Percentiles rank a stretch among this genome's conserved stretches.
Evolutionary conservation across 2,329 filamentous ascomycete genomes (phyloP).

Genomic region (Xylaria polymorpha): DNA sequence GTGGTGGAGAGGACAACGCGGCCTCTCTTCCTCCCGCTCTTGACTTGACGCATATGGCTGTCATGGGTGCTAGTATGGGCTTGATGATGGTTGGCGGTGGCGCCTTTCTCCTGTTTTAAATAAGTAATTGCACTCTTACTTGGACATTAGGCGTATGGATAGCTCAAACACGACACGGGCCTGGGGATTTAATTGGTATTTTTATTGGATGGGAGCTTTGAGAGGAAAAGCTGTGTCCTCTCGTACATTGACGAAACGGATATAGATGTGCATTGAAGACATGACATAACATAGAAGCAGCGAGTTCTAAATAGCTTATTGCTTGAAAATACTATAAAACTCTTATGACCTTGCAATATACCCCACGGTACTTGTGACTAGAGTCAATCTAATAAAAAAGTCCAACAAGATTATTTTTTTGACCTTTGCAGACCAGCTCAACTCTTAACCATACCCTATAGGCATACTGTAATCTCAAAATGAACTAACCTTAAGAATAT

Average conservation of each 20-base stretch:
- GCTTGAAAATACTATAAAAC: not conserved
- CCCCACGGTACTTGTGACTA: not conserved
- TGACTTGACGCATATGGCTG: constrained; percentile 42
- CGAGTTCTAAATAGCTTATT: not conserved
- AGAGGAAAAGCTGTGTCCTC: not conserved
- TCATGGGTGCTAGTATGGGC: constrained; percentile 49
- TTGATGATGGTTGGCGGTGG: constrained; percentile 52
- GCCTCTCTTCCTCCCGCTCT: constrained; percentile 38
- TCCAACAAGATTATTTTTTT: no score
- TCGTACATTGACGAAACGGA: not conserved
- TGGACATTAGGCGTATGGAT: constrained; percentile 24
- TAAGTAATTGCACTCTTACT: constrained; percentile 15
- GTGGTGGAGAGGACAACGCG: constrained; percentile 29
- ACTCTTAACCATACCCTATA: no score
- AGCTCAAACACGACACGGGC: constrained; percentile 15
- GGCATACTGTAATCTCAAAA: no score
- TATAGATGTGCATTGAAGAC: not conserved
- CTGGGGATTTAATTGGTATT: not conserved
- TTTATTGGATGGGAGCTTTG: not conserved
- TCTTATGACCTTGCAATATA: not conserved
- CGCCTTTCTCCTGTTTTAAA: constrained; percentile 46
- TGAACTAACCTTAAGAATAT: no score
- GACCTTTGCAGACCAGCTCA: no score
- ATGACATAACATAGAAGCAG: not conserved
- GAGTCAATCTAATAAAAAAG: not conserved